These are phyloP conservation scores for Lonicera japonica DNA, from an alignment of 129 eudicot genomes.

Conservation along the genomic window DNA sequence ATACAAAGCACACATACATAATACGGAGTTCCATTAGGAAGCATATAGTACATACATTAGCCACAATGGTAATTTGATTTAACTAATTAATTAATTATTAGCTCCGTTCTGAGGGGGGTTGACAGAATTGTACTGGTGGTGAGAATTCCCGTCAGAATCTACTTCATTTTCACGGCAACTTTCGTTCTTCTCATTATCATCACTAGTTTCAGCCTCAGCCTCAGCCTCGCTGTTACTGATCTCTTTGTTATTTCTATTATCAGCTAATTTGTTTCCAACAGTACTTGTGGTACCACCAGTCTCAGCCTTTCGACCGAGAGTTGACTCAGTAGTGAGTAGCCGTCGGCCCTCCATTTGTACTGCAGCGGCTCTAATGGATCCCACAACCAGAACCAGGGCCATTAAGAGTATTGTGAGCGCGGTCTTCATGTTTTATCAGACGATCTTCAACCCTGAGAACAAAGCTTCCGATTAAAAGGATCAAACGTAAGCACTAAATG, in stretches of 20 bases:
- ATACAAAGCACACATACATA: no score
- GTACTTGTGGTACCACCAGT: not conserved
- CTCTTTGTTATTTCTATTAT: no score
- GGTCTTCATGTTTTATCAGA: not conserved
- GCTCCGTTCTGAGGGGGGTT: not conserved
- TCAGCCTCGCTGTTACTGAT: not conserved
- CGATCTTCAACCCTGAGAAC: no score
- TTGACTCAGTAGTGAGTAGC: not conserved
- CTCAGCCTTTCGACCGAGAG: not conserved
- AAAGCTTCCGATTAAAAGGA: no score
- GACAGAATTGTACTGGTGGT: not conserved
- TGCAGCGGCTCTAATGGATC: not conserved
- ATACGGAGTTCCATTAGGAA: no score
- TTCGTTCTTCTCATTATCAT: not conserved
- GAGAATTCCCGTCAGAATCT: not conserved
- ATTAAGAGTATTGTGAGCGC: not conserved
- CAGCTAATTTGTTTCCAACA: not conserved
- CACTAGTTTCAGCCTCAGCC: no score
- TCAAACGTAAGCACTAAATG: no score
- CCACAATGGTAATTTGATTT: no score
- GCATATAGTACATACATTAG: no score
- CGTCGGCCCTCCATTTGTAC: not conserved
- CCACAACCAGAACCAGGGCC: not conserved
- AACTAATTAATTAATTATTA: no score
- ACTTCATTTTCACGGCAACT: not conserved